Base-by-base conservation (phyloP, 768 basidiomycete genomes). In the Termitomyces sp. region DNA sequence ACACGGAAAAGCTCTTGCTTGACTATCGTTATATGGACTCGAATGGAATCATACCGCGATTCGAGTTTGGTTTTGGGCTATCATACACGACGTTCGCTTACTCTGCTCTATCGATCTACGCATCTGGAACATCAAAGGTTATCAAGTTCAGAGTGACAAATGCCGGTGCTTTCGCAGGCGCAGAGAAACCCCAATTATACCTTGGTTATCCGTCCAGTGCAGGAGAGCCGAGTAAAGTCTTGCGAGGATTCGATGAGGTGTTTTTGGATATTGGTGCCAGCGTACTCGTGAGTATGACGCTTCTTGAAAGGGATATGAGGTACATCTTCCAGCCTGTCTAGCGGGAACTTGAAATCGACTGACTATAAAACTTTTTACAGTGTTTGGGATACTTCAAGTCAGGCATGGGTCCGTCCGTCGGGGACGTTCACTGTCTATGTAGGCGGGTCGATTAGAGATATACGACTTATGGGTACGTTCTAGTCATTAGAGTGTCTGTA, bases 41-140 rank as follows among this genome's bases (percentile, higher is more conserved):
- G 12, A 70, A 82, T 34, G 70, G 71, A 59, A 81, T 85, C 52
- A 67, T 63, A 1, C 84, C 85, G 0, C 77, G 80, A 38, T 86
- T 76, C 66, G 79, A 83, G 62, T 90, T 89, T 67, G 88, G 88
- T 4, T 89, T 82, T 65, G 89, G 89, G 1, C 73, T 90, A 11
- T 84, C 82, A 3, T 92, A 90, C 69, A 89, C 89, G 44, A 81
- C 77, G 0, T 92, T 90, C 69, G 67, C 76, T 4, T 89, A 88
- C 68, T 82, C 83, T 9, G 69, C 73, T 17, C 68, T 89, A 41
- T 64, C 74, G 8, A 71, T 83, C 43, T 47, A 67, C 11, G 55
- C 70, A 11, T 71, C 74, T 5, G 69, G 68, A 8, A 64, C 70
- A n/a, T 69, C 70, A 0, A 65, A 69, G 37, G 60, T 68, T 6